Evolutionary conservation across 2,329 filamentous ascomycete genomes (phyloP).

Genomic region (Catunica adiposa): DNA sequence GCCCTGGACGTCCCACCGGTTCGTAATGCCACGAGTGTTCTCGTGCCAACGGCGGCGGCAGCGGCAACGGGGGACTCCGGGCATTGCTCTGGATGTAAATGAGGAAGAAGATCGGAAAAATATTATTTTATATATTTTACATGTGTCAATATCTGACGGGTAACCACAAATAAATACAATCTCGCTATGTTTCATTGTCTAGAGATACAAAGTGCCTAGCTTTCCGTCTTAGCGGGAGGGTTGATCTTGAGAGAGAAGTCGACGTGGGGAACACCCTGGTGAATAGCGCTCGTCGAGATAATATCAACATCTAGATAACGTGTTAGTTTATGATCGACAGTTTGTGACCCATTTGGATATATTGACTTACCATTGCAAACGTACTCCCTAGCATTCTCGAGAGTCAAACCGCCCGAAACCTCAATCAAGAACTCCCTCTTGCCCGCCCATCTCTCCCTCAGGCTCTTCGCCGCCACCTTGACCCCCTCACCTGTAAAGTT

Average conservation of each 20-base stretch:
- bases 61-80: not conserved
- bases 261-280: conserved; percentile 84
- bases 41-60: conserved; percentile 19
- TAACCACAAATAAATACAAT: not conserved
- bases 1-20: conserved; percentile 28
- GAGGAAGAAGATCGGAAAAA: not conserved
- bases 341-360: not conserved
- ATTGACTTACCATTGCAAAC: conserved; percentile 48
- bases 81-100: not conserved
- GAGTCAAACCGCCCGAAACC: conserved; percentile 76
- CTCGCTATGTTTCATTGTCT: too few species aligned
- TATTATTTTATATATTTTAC: too few species aligned
- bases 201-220: too few species aligned
- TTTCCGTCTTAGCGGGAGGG: too few species aligned
- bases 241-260: conserved; percentile 89
- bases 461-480: conserved; percentile 50
- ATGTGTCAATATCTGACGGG: too few species aligned
- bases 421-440: conserved; percentile 66
- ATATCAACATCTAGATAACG: conserved; percentile 65
- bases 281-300: conserved; percentile 88
- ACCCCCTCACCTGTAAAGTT: conserved; percentile 78
- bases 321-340: conserved; percentile 15
- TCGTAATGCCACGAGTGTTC: conserved; percentile 25
- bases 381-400: conserved; percentile 68
- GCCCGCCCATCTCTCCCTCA: conserved; percentile 69